Evolutionary conservation across 208 protist genomes (phyloP).

Genomic region (Wallacemonas sp.): DNA sequence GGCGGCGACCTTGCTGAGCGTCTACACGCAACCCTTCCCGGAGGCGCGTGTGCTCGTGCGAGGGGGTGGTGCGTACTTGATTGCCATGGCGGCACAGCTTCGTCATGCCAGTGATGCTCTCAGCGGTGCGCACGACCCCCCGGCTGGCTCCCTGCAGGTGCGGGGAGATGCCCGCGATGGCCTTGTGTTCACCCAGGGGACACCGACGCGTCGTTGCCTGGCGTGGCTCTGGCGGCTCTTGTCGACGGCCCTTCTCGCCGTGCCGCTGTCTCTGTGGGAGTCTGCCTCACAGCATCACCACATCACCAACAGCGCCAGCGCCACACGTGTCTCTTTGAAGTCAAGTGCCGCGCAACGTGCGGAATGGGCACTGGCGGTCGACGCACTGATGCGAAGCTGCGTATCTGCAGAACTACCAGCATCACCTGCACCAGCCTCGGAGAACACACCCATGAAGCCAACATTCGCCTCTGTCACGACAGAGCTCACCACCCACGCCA

Average conservation of each 20-base stretch:
- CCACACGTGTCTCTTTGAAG: too few species aligned
- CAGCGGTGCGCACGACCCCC: not conserved
- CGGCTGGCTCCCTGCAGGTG: not conserved
- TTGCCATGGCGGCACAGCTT: slow-evolving; percentile 31
- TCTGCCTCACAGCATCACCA: not conserved
- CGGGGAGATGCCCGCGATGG: not conserved
- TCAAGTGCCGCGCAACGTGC: not conserved
- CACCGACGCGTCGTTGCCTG: not conserved
- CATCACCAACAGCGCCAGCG: too few species aligned
- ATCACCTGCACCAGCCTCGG: too few species aligned
- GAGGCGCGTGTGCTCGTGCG: slow-evolving; percentile 24
- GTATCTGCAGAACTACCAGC: too few species aligned
- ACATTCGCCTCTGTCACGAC: not conserved
- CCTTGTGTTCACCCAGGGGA: not conserved
- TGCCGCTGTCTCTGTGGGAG: slow-evolving; percentile 6
- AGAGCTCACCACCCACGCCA: not conserved
- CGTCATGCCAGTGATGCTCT: not conserved
- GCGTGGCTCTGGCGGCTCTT: slow-evolving; percentile 4
- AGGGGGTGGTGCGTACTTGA: slow-evolving; percentile 47
- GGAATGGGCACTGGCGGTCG: not conserved
- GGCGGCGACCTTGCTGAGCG: slow-evolving; percentile 21
- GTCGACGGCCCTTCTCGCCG: not conserved
- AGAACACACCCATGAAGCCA: too few species aligned
- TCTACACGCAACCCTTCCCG: not conserved
- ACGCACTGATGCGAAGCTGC: not conserved